Evolutionary conservation across 768 basidiomycete genomes (phyloP).

Genomic region (Fibroporia radiculosa): DNA sequence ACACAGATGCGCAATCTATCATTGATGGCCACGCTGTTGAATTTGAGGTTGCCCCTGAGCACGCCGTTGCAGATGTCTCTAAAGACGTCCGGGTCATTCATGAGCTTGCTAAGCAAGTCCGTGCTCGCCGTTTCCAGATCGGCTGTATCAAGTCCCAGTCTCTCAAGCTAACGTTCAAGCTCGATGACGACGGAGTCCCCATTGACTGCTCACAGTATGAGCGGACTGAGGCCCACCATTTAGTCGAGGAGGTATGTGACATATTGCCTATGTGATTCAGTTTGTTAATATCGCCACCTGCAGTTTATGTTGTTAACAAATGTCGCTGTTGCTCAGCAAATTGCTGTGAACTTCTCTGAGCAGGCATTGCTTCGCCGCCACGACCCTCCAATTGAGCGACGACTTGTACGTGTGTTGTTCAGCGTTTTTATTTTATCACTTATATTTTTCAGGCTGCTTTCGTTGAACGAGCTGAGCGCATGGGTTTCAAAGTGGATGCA

Average conservation of each 20-base stretch:
- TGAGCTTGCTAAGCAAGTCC: slow-evolving; percentile 64
- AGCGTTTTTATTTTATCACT: slow-evolving; percentile 8
- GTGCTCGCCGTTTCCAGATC: slow-evolving; percentile 63
- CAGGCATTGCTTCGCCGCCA: slow-evolving; percentile 96
- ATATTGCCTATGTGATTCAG: not conserved
- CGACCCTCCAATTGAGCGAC: slow-evolving; percentile 86
- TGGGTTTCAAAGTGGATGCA: slow-evolving; percentile 78
- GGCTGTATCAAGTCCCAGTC: slow-evolving; percentile 73
- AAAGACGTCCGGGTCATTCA: slow-evolving; percentile 69
- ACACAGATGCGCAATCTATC: slow-evolving; percentile 72
- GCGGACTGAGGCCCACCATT: slow-evolving; percentile 60
- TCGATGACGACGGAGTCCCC: slow-evolving; percentile 77
- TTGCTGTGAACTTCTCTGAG: slow-evolving; percentile 91
- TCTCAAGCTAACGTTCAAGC: slow-evolving; percentile 62
- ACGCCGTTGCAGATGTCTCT: slow-evolving; percentile 53
- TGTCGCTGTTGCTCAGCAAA: slow-evolving; percentile 82
- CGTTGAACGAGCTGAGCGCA: slow-evolving; percentile 68
- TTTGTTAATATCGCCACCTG: not conserved
- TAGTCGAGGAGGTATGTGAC: slow-evolving; percentile 78
- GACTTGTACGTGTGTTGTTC: slow-evolving; percentile 49
- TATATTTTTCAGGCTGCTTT: slow-evolving; percentile 54
- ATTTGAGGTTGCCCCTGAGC: slow-evolving; percentile 47
- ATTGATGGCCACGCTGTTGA: slow-evolving; percentile 65
- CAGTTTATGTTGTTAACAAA: slow-evolving; percentile 96
- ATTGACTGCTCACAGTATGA: slow-evolving; percentile 66